phyloP scores from a whole-genome alignment of 352 stramenopile species.

The Phytophthora niederhauseri region DNA sequence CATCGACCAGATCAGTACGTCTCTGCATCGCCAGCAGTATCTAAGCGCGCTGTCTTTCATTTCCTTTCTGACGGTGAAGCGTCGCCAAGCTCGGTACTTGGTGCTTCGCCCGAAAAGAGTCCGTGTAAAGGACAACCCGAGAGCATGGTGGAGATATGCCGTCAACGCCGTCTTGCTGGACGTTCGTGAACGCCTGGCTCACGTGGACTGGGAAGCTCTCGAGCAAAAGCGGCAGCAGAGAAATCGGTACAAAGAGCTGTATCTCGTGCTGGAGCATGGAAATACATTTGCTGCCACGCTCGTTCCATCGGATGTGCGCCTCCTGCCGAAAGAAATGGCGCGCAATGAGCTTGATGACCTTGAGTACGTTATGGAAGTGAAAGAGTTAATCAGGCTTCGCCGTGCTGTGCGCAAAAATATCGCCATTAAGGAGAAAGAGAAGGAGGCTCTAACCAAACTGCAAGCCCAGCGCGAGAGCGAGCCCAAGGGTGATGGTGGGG shows the following conservation, averaged over 20 bases:
- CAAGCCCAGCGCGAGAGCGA: constrained; percentile 35
- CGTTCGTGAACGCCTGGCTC: constrained; percentile 68
- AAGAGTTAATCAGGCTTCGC: constrained; percentile 72
- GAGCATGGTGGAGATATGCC: constrained; percentile 80
- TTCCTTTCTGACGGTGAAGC: constrained; percentile 73
- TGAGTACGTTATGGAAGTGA: constrained; percentile 70
- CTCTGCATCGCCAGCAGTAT: constrained; percentile 71
- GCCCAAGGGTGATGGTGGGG: constrained; percentile 7
- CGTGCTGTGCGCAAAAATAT: constrained; percentile 57
- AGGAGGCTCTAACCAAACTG: constrained; percentile 35
- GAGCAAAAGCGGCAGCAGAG: constrained; percentile 40
- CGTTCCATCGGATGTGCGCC: constrained; percentile 44
- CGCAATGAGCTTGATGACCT: constrained; percentile 64
- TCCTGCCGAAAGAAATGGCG: constrained; percentile 56
- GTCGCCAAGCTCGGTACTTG: constrained; percentile 62
- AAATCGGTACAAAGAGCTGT: constrained; percentile 70
- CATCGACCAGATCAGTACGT: constrained; percentile 80
- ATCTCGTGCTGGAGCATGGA: constrained; percentile 41
- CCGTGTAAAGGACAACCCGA: constrained; percentile 53
- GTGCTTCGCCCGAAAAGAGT: constrained; percentile 56
- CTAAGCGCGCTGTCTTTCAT: constrained; percentile 72
- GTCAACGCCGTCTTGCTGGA: constrained; percentile 76
- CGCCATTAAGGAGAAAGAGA: constrained; percentile 42
- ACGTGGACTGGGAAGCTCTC: constrained; percentile 70
- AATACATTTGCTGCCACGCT: constrained; percentile 39